Percentiles rank a stretch among this genome's conserved stretches.
These are phyloP conservation scores for Diaporthe humulicola DNA, from an alignment of 2,329 filamentous ascomycete species.

Conservation along the genomic window DNA sequence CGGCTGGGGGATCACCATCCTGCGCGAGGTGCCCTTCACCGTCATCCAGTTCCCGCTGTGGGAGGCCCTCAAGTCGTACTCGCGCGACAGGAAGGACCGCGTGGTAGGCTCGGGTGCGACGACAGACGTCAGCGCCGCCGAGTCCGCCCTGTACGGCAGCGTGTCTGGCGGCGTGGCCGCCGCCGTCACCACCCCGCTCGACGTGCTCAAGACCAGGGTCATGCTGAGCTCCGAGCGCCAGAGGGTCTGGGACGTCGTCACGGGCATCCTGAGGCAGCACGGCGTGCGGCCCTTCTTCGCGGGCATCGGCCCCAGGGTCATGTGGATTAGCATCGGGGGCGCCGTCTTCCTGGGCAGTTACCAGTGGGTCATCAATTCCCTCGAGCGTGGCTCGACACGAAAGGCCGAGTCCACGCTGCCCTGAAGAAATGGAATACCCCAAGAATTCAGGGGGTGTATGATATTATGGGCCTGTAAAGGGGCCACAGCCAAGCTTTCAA, in stretches of 20 bases:
- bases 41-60: slow-evolving; percentile 97
- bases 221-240: slow-evolving; percentile 85
- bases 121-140: slow-evolving; percentile 77
- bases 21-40: slow-evolving; percentile 97
- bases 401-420: neutral
- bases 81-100: slow-evolving; percentile 58
- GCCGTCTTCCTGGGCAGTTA: slow-evolving; percentile 96
- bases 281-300: slow-evolving; percentile 80
- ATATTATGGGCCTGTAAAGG: neutral
- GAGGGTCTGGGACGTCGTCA: slow-evolving; percentile 71
- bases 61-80: slow-evolving; percentile 89
- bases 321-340: slow-evolving; percentile 95
- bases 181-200: slow-evolving; percentile 89
- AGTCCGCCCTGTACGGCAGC: slow-evolving; percentile 89
- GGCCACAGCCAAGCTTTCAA: neutral
- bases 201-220: slow-evolving; percentile 96
- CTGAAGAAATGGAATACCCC: neutral
- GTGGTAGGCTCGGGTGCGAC: too few species aligned
- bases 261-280: slow-evolving; percentile 72
- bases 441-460: too few species aligned
- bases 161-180: slow-evolving; percentile 88
- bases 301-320: slow-evolving; percentile 83
- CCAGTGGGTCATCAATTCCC: slow-evolving; percentile 85
- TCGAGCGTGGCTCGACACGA: slow-evolving; percentile 59
- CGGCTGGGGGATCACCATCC: slow-evolving; percentile 91